A percentile compares a stretch with the other conserved stretches of the same genome.
phyloP scores from a whole-genome alignment of 768 basidiomycete genomes.

The Collybia mongolica region DNA sequence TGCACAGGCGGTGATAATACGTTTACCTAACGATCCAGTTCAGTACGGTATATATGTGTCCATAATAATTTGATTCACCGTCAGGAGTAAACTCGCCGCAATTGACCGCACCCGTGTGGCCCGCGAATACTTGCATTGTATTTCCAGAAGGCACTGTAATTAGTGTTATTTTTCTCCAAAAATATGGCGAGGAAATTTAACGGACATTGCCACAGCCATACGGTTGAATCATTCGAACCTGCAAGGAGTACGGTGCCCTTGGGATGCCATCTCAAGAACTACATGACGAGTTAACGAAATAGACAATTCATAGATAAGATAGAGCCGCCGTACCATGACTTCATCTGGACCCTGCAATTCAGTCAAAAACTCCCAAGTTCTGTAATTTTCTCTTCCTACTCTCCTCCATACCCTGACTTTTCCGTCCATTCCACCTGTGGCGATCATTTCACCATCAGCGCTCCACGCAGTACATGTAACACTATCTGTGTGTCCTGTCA shows the following conservation, averaged over 20 bases:
- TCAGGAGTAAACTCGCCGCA: slow-evolving; percentile 92
- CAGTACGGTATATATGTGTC: neutral
- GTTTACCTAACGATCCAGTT: slow-evolving; percentile 59
- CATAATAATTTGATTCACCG: slow-evolving; percentile 41
- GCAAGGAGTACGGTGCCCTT: slow-evolving; percentile 86
- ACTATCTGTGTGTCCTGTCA: slow-evolving; percentile 93
- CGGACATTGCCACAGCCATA: slow-evolving; percentile 97
- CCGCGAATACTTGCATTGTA: slow-evolving; percentile 95
- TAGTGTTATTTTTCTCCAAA: neutral
- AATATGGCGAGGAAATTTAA: slow-evolving; percentile 8
- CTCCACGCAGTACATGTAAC: slow-evolving; percentile 81
- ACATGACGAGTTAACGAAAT: slow-evolving; percentile 5
- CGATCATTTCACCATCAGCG: slow-evolving; percentile 86
- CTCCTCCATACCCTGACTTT: slow-evolving; percentile 89
- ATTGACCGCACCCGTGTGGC: slow-evolving; percentile 81
- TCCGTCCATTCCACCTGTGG: slow-evolving; percentile 99
- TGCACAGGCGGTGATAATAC: slow-evolving; percentile 83
- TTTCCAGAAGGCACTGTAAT: slow-evolving; percentile 85
- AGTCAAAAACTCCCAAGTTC: slow-evolving; percentile 91
- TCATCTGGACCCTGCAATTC: slow-evolving; percentile 94
- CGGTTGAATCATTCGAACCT: slow-evolving; percentile 89
- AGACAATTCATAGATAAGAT: slow-evolving; percentile 1
- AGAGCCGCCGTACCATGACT: slow-evolving; percentile 71
- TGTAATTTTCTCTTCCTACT: slow-evolving; percentile 72
- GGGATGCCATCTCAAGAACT: slow-evolving; percentile 98